Evolutionary conservation across 148 eudicot genomes (phyloP).

Genomic region (Arctostaphylos glauca): DNA sequence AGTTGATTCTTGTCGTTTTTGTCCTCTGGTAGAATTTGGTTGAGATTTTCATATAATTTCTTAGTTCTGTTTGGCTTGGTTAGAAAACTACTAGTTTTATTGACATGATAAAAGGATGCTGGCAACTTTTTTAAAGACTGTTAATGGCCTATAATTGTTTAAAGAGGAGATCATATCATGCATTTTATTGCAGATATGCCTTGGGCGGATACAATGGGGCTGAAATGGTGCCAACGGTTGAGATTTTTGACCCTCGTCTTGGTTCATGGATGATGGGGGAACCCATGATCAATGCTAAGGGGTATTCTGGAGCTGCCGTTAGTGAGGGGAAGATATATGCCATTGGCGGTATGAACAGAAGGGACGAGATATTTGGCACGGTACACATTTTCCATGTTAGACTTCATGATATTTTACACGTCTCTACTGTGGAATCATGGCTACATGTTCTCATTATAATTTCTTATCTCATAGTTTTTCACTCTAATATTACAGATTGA

Average conservation of each 20-base stretch:
- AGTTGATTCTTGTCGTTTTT: slow-evolving; percentile 21
- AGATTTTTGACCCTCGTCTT: slow-evolving; percentile 62
- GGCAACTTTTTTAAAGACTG: not conserved
- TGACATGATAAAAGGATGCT: not conserved
- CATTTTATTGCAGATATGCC: slow-evolving; percentile 47
- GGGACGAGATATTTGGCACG: slow-evolving; percentile 29
- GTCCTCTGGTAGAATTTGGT: not conserved
- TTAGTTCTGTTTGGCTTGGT: not conserved
- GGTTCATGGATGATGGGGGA: slow-evolving; percentile 56
- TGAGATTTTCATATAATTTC: not conserved
- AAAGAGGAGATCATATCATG: not conserved
- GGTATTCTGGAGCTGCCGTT: slow-evolving; percentile 42
- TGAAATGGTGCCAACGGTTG: slow-evolving; percentile 52
- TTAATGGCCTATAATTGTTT: not conserved
- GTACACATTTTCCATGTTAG: slow-evolving; percentile 24
- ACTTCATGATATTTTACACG: not conserved
- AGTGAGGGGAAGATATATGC: slow-evolving; percentile 45
- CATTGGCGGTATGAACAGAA: slow-evolving; percentile 47
- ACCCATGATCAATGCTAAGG: slow-evolving; percentile 53
- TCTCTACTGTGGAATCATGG: not conserved
- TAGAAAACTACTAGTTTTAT: too few relatives aligned
- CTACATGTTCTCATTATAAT: not conserved
- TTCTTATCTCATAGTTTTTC: not conserved
- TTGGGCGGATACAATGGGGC: slow-evolving; percentile 67
- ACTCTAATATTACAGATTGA: slow-evolving; percentile 47